Evolutionary conservation across 1,284 basidiomycete species (phyloP).

Genomic region (Trichosporon asahii): DNA sequence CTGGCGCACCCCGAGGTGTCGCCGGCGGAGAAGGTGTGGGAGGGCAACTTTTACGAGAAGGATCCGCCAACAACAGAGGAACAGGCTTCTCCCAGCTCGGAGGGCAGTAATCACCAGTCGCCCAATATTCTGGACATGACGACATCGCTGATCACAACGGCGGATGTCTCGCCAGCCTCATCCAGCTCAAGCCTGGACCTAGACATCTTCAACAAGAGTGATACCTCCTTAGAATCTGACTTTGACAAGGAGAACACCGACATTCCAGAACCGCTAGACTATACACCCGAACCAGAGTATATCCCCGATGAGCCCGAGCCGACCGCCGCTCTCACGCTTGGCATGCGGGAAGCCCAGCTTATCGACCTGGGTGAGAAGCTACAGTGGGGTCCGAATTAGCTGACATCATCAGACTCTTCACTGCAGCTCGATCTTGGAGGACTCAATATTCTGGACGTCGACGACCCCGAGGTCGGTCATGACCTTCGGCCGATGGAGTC

Average conservation of each 20-base stretch:
- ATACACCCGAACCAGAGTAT: constrained; percentile 14
- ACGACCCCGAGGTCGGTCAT: constrained; percentile 34
- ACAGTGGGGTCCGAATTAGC: not conserved
- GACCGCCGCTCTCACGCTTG: constrained; percentile 13
- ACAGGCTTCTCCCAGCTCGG: constrained; percentile 12
- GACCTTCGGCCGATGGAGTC: not conserved
- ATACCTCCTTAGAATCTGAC: not conserved
- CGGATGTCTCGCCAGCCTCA: not conserved
- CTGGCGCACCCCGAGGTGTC: constrained; percentile 19
- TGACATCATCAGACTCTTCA: constrained; percentile 16
- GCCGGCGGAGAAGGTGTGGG: constrained; percentile 22
- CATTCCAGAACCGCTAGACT: constrained; percentile 17
- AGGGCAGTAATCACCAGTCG: not conserved
- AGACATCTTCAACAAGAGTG: not conserved
- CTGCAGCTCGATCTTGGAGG: constrained; percentile 41
- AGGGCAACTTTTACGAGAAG: constrained; percentile 25
- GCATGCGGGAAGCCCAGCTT: constrained; percentile 14
- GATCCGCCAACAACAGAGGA: not conserved
- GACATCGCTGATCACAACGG: not conserved
- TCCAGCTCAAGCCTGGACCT: not conserved
- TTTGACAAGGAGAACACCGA: constrained; percentile 46
- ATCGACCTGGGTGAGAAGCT: constrained; percentile 17
- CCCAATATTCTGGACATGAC: constrained; percentile 4
- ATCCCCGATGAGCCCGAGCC: constrained; percentile 12
- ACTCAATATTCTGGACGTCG: constrained; percentile 37